A percentile compares a stretch with the other conserved stretches of the same genome.
Conservation (phyloP, 78 protist species). For the Acrasis kona region DNA sequence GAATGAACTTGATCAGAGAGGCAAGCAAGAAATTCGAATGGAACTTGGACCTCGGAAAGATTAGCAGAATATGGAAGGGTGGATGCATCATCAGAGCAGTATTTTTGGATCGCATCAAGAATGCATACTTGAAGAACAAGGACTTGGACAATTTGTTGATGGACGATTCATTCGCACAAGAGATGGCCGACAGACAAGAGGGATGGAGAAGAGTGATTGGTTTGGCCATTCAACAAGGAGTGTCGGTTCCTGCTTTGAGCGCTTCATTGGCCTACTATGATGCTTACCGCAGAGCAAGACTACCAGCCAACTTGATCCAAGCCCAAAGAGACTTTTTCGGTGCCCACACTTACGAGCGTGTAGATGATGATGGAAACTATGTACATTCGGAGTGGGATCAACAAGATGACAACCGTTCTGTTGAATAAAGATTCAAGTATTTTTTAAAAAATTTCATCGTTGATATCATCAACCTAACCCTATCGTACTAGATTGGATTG, state of each 20-base stretch:
- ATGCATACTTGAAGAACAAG: conserved; percentile 71
- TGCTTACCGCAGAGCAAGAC: conserved; percentile 57
- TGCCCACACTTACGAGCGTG: conserved; percentile 85
- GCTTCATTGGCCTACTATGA: conserved; percentile 81
- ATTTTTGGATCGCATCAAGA: conserved; percentile 70
- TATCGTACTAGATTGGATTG: too few species aligned
- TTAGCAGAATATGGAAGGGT: conserved; percentile 86
- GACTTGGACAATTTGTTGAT: conserved; percentile 54
- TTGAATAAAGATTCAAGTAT: too few species aligned
- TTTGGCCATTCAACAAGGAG: conserved; percentile 37
- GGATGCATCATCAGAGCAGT: conserved; percentile 95
- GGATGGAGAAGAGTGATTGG: conserved; percentile 3
- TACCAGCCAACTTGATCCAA: conserved; percentile 84
- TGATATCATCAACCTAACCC: too few species aligned
- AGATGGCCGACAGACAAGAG: neutral
- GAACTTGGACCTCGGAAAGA: conserved; percentile 68
- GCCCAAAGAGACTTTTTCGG: conserved; percentile 93
- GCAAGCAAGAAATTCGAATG: conserved; percentile 30
- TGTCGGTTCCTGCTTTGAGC: conserved; percentile 82
- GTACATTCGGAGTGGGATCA: conserved; percentile 5
- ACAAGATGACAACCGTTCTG: too few species aligned
- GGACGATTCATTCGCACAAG: conserved; percentile 52
- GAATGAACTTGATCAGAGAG: conserved; percentile 33
- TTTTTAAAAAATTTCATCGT: too few species aligned
- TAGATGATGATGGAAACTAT: conserved; percentile 51